Evolutionary conservation across 768 basidiomycete genomes (phyloP), one percentile per base, ranked within the genome.

Genomic region (Trametes punicea): DNA sequence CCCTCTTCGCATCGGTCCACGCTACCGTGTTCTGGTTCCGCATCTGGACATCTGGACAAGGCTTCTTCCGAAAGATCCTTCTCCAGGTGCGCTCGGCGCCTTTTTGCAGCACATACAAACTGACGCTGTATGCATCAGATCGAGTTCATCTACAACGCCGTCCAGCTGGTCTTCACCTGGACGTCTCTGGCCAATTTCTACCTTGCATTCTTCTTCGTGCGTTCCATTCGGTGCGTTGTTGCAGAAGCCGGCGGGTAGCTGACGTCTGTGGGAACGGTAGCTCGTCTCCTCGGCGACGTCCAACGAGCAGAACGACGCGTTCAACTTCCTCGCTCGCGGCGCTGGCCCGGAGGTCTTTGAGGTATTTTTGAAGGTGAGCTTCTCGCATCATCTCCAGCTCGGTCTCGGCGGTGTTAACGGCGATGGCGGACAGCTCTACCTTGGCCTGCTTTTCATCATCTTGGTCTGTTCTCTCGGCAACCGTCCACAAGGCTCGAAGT

Each of bases 131-230:
- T 13, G 6, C 47, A 18, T 36, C 16, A 90, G 79, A 67, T 97
- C 49, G 92, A 97, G 69, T 93, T 93, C 69, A 83, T 93, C 62
- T 98, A 97, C 74, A 96, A 96, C 64, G 84, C 86, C 2, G 63
- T 95, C 26, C 90, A 94, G 63, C 84, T 98, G 21, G 38, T 97
- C 51, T 97, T 98, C 71, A 89, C 93, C 13, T 98, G 95, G 95
- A 95, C 93, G 8, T 83, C 87, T 15, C 75, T 96, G 40, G 94
- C 91, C 29, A 96, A 95, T 70, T 97, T 93, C 74, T 97, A 93
- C 69, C 78, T 96, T 48, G 90, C 93, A 38, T 94, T 95, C 77
- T 95, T 90, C 81, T 95, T 94, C 72, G 88, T 91, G 64, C 73
- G 88, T 77, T 61, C 47, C 65, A 20, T 57, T 58, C 5, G 53